Conservation (phyloP, 495 filamentous ascomycete genomes). For the Chlorociboria aeruginascens region DNA sequence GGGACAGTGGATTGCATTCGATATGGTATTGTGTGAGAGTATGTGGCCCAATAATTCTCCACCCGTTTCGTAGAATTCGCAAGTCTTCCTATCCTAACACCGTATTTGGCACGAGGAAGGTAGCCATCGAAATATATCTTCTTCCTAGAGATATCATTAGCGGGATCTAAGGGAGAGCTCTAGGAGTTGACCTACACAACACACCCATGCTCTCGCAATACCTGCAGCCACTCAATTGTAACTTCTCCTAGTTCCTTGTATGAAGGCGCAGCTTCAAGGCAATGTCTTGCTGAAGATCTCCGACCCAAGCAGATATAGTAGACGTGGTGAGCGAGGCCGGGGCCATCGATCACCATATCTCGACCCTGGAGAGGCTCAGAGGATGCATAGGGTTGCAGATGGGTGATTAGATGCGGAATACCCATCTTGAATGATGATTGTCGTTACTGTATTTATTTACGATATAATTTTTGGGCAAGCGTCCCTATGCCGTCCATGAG, state of each 20-base stretch:
- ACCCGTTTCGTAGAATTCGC: conserved; percentile 19
- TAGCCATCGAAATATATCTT: conserved; percentile 72
- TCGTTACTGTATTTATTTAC: neutral
- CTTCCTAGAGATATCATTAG: conserved; percentile 21
- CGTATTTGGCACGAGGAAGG: conserved; percentile 47
- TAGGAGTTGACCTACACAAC: neutral
- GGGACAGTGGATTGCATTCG: neutral
- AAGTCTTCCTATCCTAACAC: conserved; percentile 41
- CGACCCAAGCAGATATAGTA: conserved; percentile 39
- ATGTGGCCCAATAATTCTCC: neutral
- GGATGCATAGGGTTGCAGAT: conserved; percentile 46
- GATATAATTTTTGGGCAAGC: too few species aligned
- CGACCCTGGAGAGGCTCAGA: conserved; percentile 29
- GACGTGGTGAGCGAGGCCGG: conserved; percentile 61
- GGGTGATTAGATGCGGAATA: conserved; percentile 48
- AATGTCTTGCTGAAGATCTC: conserved; percentile 23
- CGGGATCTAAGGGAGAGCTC: neutral
- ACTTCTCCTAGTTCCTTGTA: conserved; percentile 49
- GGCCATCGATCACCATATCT: conserved; percentile 60
- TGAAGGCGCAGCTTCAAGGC: conserved; percentile 41
- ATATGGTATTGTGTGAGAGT: conserved; percentile 5
- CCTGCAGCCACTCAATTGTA: conserved; percentile 48
- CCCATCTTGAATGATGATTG: conserved; percentile 45
- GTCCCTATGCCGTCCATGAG: too few species aligned
- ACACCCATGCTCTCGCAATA: conserved; percentile 32